Percentiles rank a stretch among this genome's conserved stretches.
phyloP scores from a whole-genome alignment of 768 basidiomycete genomes.

The Pleurotus cornucopiae region DNA sequence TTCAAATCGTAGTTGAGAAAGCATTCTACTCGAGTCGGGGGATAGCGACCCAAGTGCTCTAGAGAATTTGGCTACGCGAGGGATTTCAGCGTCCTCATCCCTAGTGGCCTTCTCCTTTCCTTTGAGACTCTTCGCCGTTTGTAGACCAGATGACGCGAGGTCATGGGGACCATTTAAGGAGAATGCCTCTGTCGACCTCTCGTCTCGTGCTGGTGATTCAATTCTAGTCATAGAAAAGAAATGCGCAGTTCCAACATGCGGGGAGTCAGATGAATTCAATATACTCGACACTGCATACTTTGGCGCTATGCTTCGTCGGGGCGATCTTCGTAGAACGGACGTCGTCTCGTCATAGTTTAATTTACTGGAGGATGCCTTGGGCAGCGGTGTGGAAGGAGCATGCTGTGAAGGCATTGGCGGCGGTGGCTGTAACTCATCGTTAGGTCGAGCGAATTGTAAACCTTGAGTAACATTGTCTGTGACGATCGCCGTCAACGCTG shows the following conservation, averaged over 20 bases:
- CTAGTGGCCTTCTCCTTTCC: slow-evolving; percentile 2
- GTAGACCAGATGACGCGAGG: neutral
- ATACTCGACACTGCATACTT: no score
- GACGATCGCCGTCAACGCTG: no score
- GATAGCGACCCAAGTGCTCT: slow-evolving; percentile 55
- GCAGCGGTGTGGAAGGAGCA: neutral
- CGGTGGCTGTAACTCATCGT: neutral
- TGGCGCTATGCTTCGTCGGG: slow-evolving; percentile 9
- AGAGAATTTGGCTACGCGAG: slow-evolving; percentile 19
- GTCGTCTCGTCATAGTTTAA: neutral
- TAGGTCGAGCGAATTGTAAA: neutral
- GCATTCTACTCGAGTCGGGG: slow-evolving; percentile 46
- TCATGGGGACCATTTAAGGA: no score
- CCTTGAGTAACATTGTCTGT: neutral
- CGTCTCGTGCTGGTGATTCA: neutral
- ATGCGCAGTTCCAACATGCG: no score
- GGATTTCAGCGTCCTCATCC: neutral
- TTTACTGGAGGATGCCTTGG: neutral
- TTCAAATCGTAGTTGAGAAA: slow-evolving; percentile 32
- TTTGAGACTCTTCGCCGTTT: neutral
- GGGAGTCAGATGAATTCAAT: no score
- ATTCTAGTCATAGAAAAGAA: no score
- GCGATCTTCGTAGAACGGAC: slow-evolving; percentile 9
- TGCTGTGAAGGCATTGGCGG: neutral
- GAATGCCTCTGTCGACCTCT: neutral